Conservation (phyloP, 306 rosid species). For the Alnus rubra region DNA sequence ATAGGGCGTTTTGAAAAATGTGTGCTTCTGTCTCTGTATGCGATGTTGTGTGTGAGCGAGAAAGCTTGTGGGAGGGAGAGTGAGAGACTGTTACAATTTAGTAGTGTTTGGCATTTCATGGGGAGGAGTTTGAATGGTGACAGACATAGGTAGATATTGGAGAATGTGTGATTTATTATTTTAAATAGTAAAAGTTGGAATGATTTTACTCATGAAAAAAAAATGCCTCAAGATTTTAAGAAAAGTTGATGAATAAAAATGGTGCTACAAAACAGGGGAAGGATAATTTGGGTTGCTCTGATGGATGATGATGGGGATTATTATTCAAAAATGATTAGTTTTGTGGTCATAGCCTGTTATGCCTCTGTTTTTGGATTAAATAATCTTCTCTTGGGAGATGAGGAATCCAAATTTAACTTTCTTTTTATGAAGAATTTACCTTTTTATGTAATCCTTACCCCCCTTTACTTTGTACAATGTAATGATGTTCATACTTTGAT, state of each 20-base stretch:
- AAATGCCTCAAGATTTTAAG: conserved; percentile 15
- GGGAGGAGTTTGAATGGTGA: conserved; percentile 60
- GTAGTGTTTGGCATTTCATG: conserved; percentile 55
- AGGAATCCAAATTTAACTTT: conserved; percentile 35
- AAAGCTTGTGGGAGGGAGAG: conserved; percentile 19
- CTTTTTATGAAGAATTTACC: conserved; percentile 7
- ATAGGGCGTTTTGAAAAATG: conserved; percentile 49
- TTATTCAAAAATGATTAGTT: conserved; percentile 89
- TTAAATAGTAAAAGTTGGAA: conserved; percentile 50
- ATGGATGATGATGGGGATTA: conserved; percentile 72
- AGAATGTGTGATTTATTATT: conserved; percentile 43
- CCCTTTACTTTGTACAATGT: conserved; percentile 25
- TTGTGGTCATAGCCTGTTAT: conserved; percentile 47
- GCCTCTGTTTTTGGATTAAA: conserved; percentile 37
- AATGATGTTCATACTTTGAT: conserved; percentile 57
- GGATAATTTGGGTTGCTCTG: conserved; percentile 29
- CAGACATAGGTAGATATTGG: conserved; percentile 50
- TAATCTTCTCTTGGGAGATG: conserved; percentile 43
- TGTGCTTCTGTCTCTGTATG: conserved; percentile 10
- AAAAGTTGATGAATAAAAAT: conserved; percentile 4
- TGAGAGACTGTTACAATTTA: conserved; percentile 53
- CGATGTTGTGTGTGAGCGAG: neutral
- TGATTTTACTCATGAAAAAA: conserved; percentile 48
- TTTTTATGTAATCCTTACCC: conserved; percentile 19
- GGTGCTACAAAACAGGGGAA: conserved; percentile 16